phyloP scores from a whole-genome alignment of 441 rosid species.

The Euphorbia corollata region DNA sequence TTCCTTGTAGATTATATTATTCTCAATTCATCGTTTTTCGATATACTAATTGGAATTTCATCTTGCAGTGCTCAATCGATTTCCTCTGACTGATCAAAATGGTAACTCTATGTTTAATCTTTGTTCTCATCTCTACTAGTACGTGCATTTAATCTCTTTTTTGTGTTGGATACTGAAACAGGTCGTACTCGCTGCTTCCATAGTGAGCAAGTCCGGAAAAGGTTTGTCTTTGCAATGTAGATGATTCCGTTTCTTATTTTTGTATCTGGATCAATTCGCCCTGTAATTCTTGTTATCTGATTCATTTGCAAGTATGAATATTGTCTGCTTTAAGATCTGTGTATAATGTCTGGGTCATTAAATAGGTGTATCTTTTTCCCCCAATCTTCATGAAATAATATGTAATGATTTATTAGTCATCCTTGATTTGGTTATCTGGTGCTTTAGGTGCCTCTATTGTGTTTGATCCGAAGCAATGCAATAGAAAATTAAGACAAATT shows the following conservation, averaged over 20 bases:
- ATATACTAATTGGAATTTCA: not conserved
- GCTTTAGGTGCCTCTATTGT: not conserved
- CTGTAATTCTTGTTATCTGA: not conserved
- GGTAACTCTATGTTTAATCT: not conserved
- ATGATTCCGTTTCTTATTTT: not conserved
- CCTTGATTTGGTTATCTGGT: not conserved
- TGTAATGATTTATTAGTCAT: not conserved
- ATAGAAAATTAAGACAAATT: not conserved
- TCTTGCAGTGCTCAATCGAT: not conserved
- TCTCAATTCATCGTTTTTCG: not conserved
- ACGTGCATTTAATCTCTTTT: not conserved
- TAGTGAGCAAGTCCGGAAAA: not conserved
- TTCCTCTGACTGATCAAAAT: not conserved
- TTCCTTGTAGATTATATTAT: not conserved
- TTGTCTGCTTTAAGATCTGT: not conserved
- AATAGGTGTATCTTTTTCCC: not conserved
- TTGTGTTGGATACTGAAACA: not conserved
- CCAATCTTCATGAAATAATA: not conserved
- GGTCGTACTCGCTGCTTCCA: conserved; percentile 5
- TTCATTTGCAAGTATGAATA: not conserved
- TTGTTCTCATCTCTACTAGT: not conserved
- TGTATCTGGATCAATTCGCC: not conserved
- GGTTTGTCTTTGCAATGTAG: conserved; percentile 5
- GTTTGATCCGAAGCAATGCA: conserved; percentile 7
- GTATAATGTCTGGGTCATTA: not conserved